Evolutionary conservation across 1,139 yeast species (phyloP).

Genomic region (Geotrichum carabidarum): DNA sequence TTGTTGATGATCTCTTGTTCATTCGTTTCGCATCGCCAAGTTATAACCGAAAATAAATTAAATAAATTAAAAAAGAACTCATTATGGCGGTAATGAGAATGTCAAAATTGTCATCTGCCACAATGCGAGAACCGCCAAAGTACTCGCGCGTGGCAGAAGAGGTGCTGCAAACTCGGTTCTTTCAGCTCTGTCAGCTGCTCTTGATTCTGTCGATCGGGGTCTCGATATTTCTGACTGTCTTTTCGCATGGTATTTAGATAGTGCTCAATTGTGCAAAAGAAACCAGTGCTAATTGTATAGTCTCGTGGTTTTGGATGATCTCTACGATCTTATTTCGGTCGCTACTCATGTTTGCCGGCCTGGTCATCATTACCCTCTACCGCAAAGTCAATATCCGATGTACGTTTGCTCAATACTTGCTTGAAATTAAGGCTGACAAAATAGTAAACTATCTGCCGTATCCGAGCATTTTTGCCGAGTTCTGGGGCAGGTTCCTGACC

Average conservation of each 20-base stretch:
- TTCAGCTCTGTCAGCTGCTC: constrained; percentile 28
- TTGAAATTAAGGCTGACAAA: not conserved
- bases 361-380: constrained; percentile 29
- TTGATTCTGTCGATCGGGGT: constrained; percentile 23
- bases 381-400: constrained; percentile 31
- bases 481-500: constrained; percentile 46
- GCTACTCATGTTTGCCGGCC: constrained; percentile 24
- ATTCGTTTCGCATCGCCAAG: not conserved
- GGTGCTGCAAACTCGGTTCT: constrained; percentile 32
- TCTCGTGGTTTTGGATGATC: constrained; percentile 20
- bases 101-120: constrained; percentile 9
- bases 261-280: no score
- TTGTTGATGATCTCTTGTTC: no score
- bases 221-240: constrained; percentile 21
- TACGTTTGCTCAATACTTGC: constrained; percentile 10
- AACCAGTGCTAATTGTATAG: constrained; percentile 15
- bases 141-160: constrained; percentile 20
- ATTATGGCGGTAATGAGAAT: constrained; percentile 18
- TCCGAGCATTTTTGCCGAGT: constrained; percentile 24
- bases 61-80: not conserved
- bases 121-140: constrained; percentile 12
- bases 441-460: constrained; percentile 16
- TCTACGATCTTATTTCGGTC: constrained; percentile 30
- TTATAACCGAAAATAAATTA: not conserved
- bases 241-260: constrained; percentile 19